Conservation (phyloP, 495 filamentous ascomycete species). For the Penicillium bovifimosum region DNA sequence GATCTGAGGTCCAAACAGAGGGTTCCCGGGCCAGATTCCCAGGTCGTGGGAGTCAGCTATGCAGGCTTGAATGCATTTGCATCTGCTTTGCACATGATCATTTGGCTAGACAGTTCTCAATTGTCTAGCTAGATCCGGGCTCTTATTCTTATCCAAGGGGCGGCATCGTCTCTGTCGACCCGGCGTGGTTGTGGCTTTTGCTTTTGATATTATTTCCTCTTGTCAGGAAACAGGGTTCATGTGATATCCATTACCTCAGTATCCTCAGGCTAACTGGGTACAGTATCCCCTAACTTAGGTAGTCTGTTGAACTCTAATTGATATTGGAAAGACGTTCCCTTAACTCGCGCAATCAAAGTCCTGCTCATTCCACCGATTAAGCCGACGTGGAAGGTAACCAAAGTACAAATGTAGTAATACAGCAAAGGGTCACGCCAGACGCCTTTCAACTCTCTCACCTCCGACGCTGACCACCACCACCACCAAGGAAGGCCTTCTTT, state of each 20-base stretch:
- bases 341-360: too few species aligned
- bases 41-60: neutral
- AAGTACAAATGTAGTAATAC: constrained; percentile 26
- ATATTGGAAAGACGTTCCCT: too few species aligned
- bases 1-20: neutral
- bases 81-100: constrained; percentile 4
- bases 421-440: constrained; percentile 17
- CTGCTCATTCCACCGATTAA: too few species aligned
- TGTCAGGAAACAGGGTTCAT: too few species aligned
- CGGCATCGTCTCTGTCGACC: neutral
- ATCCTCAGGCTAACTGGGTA: too few species aligned
- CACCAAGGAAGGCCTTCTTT: constrained; percentile 45
- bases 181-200: neutral
- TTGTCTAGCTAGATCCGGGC: neutral
- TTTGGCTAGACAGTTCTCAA: neutral
- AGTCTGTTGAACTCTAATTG: too few species aligned
- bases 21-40: neutral
- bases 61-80: neutral
- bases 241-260: too few species aligned
- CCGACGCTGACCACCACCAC: constrained; percentile 20
- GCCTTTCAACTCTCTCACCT: constrained; percentile 15
- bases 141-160: neutral
- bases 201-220: neutral
- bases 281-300: too few species aligned
- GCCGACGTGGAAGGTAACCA: too few species aligned